A percentile compares a stretch with the other conserved stretches of the same genome.
These are phyloP conservation scores for Boletus subcaerulescens DNA, from an alignment of 768 basidiomycete species.

Conservation along the genomic window DNA sequence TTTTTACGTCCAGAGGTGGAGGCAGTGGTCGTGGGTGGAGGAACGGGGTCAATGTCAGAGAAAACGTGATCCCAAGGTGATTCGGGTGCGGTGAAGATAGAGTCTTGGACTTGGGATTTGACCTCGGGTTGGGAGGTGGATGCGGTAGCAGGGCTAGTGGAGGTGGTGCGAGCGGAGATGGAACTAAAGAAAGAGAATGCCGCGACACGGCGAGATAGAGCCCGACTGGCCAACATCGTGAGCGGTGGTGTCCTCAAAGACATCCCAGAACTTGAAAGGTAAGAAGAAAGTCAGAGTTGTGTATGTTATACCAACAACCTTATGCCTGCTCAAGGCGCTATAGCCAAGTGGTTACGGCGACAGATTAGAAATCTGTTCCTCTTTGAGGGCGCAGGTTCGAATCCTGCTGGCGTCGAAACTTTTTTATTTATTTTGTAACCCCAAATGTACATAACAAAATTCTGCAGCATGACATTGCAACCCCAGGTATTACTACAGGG, in stretches of 20 bases:
- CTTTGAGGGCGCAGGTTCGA: slow-evolving; percentile 41
- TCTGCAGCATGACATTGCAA: no score
- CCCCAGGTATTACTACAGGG: no score
- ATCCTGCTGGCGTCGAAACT: slow-evolving; percentile 40
- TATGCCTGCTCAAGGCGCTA: slow-evolving; percentile 46
- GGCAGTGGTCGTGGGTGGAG: slow-evolving; percentile 4
- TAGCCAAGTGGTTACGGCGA: slow-evolving; percentile 81
- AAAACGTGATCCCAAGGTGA: slow-evolving; percentile 58
- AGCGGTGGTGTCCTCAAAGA: no score
- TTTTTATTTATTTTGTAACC: neutral
- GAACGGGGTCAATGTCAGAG: slow-evolving; percentile 38
- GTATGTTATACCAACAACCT: neutral
- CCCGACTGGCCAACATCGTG: slow-evolving; percentile 22
- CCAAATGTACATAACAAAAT: no score
- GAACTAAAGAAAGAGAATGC: neutral
- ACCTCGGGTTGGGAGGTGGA: slow-evolving; percentile 1
- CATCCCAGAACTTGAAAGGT: no score
- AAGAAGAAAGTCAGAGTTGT: neutral
- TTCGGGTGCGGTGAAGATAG: slow-evolving; percentile 34
- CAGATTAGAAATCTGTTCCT: slow-evolving; percentile 60
- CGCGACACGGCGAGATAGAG: slow-evolving; percentile 1
- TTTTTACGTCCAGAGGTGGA: neutral
- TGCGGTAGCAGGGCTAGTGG: neutral
- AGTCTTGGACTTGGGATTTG: slow-evolving; percentile 17
- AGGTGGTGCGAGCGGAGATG: neutral